Percentiles rank a stretch among this genome's conserved stretches.
Evolutionary conservation across 2,329 filamentous ascomycete genomes (phyloP).

Genomic region (Ceratocystiopsis sp.): DNA sequence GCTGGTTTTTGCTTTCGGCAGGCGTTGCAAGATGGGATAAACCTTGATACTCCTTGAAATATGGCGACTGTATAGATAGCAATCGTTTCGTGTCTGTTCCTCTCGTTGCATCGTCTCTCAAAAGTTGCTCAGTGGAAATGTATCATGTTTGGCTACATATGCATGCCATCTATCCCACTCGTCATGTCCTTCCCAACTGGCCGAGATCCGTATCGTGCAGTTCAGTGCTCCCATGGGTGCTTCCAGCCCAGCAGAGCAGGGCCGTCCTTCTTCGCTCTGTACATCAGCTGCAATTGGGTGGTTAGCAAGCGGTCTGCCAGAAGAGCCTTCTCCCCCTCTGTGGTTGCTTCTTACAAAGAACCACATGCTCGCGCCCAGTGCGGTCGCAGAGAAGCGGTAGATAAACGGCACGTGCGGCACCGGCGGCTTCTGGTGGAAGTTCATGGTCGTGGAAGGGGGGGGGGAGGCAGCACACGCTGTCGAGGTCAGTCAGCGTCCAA

Average conservation of each 20-base stretch:
- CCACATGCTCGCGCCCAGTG: conserved; percentile 93
- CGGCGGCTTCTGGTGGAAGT: conserved; percentile 11
- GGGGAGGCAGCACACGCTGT: no score
- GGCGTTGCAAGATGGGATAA: no score
- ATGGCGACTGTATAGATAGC: no score
- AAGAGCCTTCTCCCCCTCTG: not conserved
- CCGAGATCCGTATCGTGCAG: not conserved
- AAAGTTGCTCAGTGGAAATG: no score
- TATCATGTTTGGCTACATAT: not conserved
- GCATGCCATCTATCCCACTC: not conserved
- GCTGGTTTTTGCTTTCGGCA: no score
- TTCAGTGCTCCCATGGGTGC: conserved; percentile 90
- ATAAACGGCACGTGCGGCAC: conserved; percentile 36
- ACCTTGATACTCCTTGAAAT: no score
- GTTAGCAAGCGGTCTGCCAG: conserved; percentile 6
- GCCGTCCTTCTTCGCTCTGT: conserved; percentile 87
- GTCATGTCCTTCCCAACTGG: not conserved
- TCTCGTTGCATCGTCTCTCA: no score
- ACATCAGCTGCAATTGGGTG: conserved; percentile 55
- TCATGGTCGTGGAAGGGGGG: conserved; percentile 1
- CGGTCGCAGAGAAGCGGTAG: conserved; percentile 75
- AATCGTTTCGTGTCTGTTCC: no score
- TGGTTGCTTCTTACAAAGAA: conserved; percentile 60
- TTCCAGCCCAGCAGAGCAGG: conserved; percentile 79
- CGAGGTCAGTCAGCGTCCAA: no score